These are phyloP conservation scores for Tolypocladium tundrense DNA, from an alignment of 2,329 filamentous ascomycete species.

Conservation along the genomic window DNA sequence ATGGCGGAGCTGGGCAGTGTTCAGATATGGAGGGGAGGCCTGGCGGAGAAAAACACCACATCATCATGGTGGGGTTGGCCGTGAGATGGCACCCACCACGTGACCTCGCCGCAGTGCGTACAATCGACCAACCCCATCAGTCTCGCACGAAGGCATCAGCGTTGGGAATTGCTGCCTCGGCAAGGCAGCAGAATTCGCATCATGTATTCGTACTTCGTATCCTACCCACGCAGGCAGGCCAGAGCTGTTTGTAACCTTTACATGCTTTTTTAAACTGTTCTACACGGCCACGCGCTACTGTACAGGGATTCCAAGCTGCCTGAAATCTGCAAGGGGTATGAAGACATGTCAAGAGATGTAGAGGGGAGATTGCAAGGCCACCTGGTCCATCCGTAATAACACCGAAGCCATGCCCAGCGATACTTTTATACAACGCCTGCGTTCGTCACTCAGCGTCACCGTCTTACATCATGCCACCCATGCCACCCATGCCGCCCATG, in stretches of 20 bases:
- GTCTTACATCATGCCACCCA: conserved; percentile 55
- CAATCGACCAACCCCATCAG: not conserved
- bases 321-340: conserved; percentile 17
- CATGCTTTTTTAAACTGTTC: conserved; percentile 12
- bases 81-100: conserved; percentile 18
- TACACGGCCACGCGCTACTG: conserved; percentile 22
- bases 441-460: conserved; percentile 6
- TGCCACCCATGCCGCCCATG: conserved; percentile 53
- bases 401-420: conserved; percentile 35
- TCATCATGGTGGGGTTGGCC: conserved; percentile 20
- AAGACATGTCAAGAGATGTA: conserved; percentile 16
- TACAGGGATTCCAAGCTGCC: conserved; percentile 20
- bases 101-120: conserved; percentile 14
- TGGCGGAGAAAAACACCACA: conserved; percentile 22
- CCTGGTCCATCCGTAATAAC: conserved; percentile 26
- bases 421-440: conserved; percentile 18
- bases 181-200: not conserved
- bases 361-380: conserved; percentile 24
- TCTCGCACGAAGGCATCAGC: not conserved
- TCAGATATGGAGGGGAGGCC: conserved; percentile 13
- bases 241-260: not conserved
- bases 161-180: conserved; percentile 6
- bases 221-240: not conserved
- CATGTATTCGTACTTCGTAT: no score
- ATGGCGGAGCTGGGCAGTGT: conserved; percentile 1